These are phyloP conservation scores for Forsythia viridissima DNA, from an alignment of 257 asterid genomes.

Conservation along the genomic window DNA sequence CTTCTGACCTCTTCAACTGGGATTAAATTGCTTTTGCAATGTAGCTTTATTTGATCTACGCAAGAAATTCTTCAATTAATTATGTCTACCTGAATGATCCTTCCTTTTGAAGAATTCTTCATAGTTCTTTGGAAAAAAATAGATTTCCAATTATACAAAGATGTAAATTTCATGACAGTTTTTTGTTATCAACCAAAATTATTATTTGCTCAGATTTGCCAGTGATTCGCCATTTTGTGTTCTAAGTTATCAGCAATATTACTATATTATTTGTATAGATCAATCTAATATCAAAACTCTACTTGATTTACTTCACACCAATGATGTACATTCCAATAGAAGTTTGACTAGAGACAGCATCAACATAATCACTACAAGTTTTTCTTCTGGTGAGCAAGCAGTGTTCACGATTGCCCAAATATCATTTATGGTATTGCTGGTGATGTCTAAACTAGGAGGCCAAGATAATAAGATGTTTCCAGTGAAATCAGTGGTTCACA, in stretches of 20 bases:
- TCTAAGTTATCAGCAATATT: background rate
- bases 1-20: background rate
- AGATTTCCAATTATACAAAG: background rate
- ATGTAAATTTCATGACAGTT: background rate
- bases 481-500: background rate
- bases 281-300: background rate
- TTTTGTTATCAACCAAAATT: background rate
- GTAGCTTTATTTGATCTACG: background rate
- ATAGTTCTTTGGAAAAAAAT: too few species aligned
- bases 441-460: background rate
- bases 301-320: too few species aligned
- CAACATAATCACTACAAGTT: background rate
- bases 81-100: background rate
- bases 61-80: background rate
- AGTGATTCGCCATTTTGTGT: background rate
- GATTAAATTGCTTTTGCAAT: too few species aligned
- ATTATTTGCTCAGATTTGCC: background rate
- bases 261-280: background rate
- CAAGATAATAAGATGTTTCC: background rate
- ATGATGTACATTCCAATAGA: background rate
- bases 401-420: background rate
- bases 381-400: background rate
- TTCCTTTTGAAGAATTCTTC: too few species aligned
- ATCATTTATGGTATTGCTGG: background rate
- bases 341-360: too few species aligned